These are phyloP conservation scores for Aureobasidium sp. DNA, from an alignment of 2,329 filamentous ascomycete species.

Conservation along the genomic window DNA sequence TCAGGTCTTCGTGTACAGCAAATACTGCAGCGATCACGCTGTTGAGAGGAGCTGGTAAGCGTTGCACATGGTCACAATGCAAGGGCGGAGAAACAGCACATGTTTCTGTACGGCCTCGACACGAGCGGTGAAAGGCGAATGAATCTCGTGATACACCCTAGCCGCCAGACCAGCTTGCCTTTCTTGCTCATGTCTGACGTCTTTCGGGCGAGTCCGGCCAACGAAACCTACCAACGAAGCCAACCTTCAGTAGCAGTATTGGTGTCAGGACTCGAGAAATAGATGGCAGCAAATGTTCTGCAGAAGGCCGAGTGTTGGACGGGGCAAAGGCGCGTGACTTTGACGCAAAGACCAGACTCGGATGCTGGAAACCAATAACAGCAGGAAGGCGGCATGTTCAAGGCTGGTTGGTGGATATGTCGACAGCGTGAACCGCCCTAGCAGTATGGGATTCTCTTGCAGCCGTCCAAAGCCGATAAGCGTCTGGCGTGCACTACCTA, in stretches of 20 bases:
- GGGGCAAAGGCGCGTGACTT: not conserved
- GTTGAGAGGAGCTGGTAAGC: slow-evolving; percentile 1
- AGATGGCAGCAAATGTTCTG: not conserved
- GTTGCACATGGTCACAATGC: slow-evolving; percentile 10
- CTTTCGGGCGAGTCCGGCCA: not conserved
- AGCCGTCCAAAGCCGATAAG: not conserved
- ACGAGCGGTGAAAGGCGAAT: not conserved
- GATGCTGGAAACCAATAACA: slow-evolving; percentile 8
- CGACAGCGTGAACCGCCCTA: not conserved
- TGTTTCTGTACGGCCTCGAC: not conserved
- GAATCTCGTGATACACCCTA: not conserved
- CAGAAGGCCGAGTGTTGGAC: not conserved
- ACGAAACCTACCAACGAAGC: not conserved
- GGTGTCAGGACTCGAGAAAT: not conserved
- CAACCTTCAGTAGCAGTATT: not conserved
- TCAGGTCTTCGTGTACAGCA: not conserved
- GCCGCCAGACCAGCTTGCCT: not conserved
- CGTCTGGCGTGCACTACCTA: not conserved
- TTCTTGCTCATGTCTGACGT: not conserved
- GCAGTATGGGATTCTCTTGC: not conserved
- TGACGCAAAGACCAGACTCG: not conserved
- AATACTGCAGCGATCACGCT: slow-evolving; percentile 9
- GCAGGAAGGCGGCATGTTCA: not conserved
- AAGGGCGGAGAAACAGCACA: not conserved
- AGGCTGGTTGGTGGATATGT: not conserved